phyloP scores from a whole-genome alignment of 129 eudicot species.

The Flaveria ramosissima region DNA sequence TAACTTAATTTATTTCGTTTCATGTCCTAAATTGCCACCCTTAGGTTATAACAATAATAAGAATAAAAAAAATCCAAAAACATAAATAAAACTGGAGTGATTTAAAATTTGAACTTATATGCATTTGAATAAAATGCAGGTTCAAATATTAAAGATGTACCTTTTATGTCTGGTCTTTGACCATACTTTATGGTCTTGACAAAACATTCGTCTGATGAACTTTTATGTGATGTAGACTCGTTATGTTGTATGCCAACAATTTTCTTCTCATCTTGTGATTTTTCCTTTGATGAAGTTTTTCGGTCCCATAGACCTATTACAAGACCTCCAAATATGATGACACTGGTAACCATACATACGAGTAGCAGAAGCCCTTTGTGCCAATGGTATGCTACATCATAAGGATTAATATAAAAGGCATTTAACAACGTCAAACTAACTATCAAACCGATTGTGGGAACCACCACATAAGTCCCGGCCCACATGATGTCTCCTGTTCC shows the following conservation, averaged over 20 bases:
- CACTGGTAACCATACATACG: slow-evolving; percentile 71
- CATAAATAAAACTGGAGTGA: neutral
- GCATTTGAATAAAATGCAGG: neutral
- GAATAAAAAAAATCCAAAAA: no score
- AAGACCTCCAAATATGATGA: slow-evolving; percentile 64
- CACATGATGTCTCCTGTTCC: slow-evolving; percentile 79
- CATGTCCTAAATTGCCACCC: no score
- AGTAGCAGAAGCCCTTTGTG: slow-evolving; percentile 79
- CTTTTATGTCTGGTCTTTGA: slow-evolving; percentile 73
- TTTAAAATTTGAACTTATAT: neutral
- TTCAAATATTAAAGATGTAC: slow-evolving; percentile 34
- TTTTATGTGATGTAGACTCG: slow-evolving; percentile 28
- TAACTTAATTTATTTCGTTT: no score
- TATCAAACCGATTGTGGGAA: slow-evolving; percentile 60
- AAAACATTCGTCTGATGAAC: slow-evolving; percentile 33
- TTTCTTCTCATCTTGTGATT: slow-evolving; percentile 9
- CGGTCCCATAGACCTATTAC: slow-evolving; percentile 62
- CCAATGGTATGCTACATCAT: slow-evolving; percentile 52
- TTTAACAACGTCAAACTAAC: slow-evolving; percentile 52
- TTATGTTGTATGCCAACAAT: slow-evolving; percentile 18
- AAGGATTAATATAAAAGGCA: slow-evolving; percentile 53
- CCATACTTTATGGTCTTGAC: slow-evolving; percentile 48
- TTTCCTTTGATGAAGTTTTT: slow-evolving; percentile 39
- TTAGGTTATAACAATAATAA: no score
- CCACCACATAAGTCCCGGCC: slow-evolving; percentile 66